Evolutionary conservation across 2,329 filamentous ascomycete genomes (phyloP).

Genomic region (Fusarium sp.): DNA sequence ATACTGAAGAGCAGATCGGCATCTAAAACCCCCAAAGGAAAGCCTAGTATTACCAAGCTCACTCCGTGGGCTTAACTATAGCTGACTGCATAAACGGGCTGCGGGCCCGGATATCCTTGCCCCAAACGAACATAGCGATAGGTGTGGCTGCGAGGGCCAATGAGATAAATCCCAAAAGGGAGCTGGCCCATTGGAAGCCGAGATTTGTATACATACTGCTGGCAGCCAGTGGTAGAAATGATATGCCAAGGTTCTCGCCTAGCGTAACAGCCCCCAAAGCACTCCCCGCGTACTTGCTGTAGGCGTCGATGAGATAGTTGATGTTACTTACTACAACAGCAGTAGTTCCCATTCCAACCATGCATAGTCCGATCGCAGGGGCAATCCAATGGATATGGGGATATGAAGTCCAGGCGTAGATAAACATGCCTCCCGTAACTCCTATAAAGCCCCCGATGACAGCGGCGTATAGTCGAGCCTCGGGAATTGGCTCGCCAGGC

Average conservation of each 20-base stretch:
- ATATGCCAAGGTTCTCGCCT: constrained; percentile 33
- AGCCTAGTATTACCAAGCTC: too few relatives aligned
- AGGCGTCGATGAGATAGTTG: constrained; percentile 33
- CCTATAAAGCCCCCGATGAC: not conserved
- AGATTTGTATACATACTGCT: constrained; percentile 35
- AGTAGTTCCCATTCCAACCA: constrained; percentile 26
- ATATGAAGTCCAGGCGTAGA: constrained; percentile 9
- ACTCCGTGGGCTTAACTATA: constrained; percentile 22
- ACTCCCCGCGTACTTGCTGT: constrained; percentile 33
- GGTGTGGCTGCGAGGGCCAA: constrained; percentile 26
- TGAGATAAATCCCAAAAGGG: constrained; percentile 27
- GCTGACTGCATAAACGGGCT: constrained; percentile 37
- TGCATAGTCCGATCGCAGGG: constrained; percentile 19
- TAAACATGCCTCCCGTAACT: too few relatives aligned
- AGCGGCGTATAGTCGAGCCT: constrained; percentile 31
- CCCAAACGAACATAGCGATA: constrained; percentile 32
- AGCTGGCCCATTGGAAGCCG: constrained; percentile 39
- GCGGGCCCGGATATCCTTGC: constrained; percentile 25
- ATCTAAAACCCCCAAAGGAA: too few relatives aligned
- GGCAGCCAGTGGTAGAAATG: constrained; percentile 32
- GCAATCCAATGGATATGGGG: constrained; percentile 22
- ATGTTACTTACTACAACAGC: constrained; percentile 33
- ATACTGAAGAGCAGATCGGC: too few relatives aligned
- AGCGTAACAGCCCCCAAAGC: constrained; percentile 26
- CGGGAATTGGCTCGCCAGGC: constrained; percentile 28